These are phyloP conservation scores for Lactarius pseudohatsudake DNA, from an alignment of 768 basidiomycete genomes.

Conservation along the genomic window DNA sequence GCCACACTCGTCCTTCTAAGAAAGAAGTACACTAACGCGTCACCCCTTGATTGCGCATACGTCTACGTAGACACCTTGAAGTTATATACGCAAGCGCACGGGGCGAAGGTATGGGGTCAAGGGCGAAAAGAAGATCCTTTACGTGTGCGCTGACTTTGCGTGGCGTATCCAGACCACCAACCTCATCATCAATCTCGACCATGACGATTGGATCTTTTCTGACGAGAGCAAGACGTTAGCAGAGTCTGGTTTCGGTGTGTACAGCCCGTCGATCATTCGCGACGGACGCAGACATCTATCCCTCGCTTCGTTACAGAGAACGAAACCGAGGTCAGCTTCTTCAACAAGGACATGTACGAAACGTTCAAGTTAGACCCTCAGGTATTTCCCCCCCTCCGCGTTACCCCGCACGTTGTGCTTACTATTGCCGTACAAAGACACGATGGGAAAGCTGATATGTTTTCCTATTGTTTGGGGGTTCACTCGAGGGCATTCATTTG, in stretches of 20 bases:
- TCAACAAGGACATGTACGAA: conserved; percentile 75
- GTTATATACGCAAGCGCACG: conserved; percentile 92
- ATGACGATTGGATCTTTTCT: conserved; percentile 89
- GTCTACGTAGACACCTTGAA: conserved; percentile 78
- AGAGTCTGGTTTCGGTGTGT: conserved; percentile 74
- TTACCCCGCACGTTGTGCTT: not conserved
- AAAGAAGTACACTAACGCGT: not conserved
- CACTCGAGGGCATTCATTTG: not conserved
- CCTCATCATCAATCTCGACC: conserved; percentile 95
- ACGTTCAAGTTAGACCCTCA: conserved; percentile 81
- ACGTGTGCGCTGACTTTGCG: not conserved
- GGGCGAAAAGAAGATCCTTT: not conserved
- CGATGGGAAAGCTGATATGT: conserved; percentile 25
- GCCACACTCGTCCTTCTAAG: not conserved
- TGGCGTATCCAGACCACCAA: conserved; percentile 75
- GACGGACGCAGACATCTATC: not conserved
- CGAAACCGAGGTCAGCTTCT: conserved; percentile 94
- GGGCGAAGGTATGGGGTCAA: conserved; percentile 67
- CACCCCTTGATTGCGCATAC: not conserved
- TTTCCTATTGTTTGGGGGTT: not conserved
- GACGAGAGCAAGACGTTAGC: conserved; percentile 66
- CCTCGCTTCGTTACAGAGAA: conserved; percentile 60
- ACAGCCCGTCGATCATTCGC: not conserved
- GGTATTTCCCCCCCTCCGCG: conserved; percentile 40
- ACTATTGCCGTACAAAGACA: conserved; percentile 15